Percentiles rank a stretch among this genome's conserved stretches.
Evolutionary conservation across 2,329 filamentous ascomycete genomes (phyloP).

Genomic region (Colletotrichum echinochloae): DNA sequence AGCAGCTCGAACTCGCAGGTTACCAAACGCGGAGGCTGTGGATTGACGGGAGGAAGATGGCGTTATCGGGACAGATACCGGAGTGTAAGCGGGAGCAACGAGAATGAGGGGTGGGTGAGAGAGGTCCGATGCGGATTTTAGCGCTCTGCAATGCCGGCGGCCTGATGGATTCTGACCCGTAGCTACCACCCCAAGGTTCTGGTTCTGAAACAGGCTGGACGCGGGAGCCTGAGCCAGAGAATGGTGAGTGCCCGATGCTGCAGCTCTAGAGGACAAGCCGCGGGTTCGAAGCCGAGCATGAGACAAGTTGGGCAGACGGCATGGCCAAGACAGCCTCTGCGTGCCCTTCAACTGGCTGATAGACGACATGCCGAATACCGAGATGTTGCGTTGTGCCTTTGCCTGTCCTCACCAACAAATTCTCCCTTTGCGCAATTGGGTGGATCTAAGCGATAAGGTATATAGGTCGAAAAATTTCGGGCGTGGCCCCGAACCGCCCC

Average conservation of each 20-base stretch:
- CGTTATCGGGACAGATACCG: slow-evolving; percentile 23
- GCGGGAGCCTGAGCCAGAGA: slow-evolving; percentile 10
- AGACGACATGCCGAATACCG: slow-evolving; percentile 21
- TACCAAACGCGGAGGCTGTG: slow-evolving; percentile 18
- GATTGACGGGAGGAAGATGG: slow-evolving; percentile 13
- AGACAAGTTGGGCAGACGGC: slow-evolving; percentile 10
- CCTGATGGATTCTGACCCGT: slow-evolving; percentile 30
- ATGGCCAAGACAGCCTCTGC: slow-evolving; percentile 21
- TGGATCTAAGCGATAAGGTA: slow-evolving; percentile 29
- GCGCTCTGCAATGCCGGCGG: slow-evolving; percentile 33
- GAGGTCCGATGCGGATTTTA: slow-evolving; percentile 28
- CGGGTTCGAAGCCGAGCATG: slow-evolving; percentile 13
- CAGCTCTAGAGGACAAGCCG: not conserved
- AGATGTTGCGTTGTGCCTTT: slow-evolving; percentile 1
- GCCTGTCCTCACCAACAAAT: slow-evolving; percentile 10
- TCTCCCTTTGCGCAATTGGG: not conserved
- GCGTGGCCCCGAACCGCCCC: slow-evolving; percentile 24
- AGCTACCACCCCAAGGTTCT: slow-evolving; percentile 30
- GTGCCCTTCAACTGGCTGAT: slow-evolving; percentile 20
- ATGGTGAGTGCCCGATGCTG: not conserved
- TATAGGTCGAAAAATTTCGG: slow-evolving; percentile 34
- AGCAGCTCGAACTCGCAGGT: slow-evolving; percentile 25
- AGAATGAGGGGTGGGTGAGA: slow-evolving; percentile 33
- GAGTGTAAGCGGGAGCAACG: slow-evolving; percentile 35
- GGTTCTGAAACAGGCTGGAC: slow-evolving; percentile 10